These are phyloP conservation scores for Candida ipomoeae DNA, from an alignment of 805 yeast genomes.

Conservation along the genomic window DNA sequence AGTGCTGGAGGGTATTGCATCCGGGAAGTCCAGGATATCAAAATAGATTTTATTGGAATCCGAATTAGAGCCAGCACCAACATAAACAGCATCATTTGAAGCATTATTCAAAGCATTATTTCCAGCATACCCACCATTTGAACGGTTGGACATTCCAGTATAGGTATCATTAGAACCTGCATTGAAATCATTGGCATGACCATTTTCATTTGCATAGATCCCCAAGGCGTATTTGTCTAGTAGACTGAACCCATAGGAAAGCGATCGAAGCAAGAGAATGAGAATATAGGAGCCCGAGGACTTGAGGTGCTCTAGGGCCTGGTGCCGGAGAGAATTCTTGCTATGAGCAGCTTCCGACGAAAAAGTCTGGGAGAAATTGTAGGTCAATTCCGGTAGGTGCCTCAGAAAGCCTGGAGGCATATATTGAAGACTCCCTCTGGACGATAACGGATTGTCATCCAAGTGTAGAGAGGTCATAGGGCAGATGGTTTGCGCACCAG, in stretches of 20 bases:
- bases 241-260: background rate
- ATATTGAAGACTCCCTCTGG: slow-evolving; percentile 7
- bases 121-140: background rate
- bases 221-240: background rate
- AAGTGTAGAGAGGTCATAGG: background rate
- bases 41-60: too few species aligned
- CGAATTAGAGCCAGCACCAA: background rate
- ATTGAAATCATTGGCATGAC: too few species aligned
- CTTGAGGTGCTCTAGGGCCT: background rate
- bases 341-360: background rate
- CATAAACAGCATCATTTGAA: background rate
- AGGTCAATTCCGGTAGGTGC: background rate
- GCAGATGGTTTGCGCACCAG: background rate
- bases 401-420: slow-evolving; percentile 3
- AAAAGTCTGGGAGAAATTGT: background rate
- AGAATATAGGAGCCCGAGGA: background rate
- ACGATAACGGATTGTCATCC: slow-evolving; percentile 4
- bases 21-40: background rate
- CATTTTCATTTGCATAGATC: background rate
- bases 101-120: background rate
- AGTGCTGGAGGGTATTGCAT: background rate
- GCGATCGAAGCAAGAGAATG: background rate
- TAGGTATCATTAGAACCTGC: too few species aligned
- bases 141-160: background rate
- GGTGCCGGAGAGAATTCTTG: background rate